These are phyloP conservation scores for Alnus glutinosa DNA, from an alignment of 306 rosid species.

Conservation along the genomic window DNA sequence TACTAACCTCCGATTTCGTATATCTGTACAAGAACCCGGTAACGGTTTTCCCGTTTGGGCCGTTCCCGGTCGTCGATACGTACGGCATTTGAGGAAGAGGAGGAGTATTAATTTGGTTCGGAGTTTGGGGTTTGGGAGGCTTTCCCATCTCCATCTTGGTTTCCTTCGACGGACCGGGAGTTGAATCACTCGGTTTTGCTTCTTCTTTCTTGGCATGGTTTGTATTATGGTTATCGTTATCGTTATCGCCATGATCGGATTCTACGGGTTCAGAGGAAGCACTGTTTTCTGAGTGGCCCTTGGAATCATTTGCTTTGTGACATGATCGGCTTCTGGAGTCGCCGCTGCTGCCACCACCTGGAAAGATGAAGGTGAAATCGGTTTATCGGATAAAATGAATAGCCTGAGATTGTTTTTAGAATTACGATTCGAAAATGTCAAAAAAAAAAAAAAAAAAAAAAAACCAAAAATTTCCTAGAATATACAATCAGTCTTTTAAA, in stretches of 20 bases:
- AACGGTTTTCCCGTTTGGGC: slow-evolving; percentile 67
- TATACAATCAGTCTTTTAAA: no score
- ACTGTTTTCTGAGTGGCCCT: slow-evolving; percentile 34
- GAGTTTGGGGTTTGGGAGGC: slow-evolving; percentile 42
- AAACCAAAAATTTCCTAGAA: no score
- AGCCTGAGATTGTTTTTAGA: no score
- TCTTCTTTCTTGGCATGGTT: neutral
- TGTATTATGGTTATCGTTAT: neutral
- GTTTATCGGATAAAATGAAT: no score
- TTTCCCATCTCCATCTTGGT: slow-evolving; percentile 26
- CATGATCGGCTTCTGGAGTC: slow-evolving; percentile 51
- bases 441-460: no score
- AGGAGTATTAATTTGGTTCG: neutral
- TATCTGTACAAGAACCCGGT: slow-evolving; percentile 65
- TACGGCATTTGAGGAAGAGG: slow-evolving; percentile 60
- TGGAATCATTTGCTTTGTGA: slow-evolving; percentile 19
- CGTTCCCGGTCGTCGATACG: slow-evolving; percentile 67
- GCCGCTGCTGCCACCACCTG: slow-evolving; percentile 52
- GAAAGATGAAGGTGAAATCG: neutral
- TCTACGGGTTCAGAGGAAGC: slow-evolving; percentile 31
- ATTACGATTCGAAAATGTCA: no score
- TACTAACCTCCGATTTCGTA: slow-evolving; percentile 62
- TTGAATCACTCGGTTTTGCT: slow-evolving; percentile 15
- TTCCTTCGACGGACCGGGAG: slow-evolving; percentile 19
- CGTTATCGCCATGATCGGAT: slow-evolving; percentile 10